phyloP scores from a whole-genome alignment of 805 yeast species.

The Debaryomyces prosopidis region DNA sequence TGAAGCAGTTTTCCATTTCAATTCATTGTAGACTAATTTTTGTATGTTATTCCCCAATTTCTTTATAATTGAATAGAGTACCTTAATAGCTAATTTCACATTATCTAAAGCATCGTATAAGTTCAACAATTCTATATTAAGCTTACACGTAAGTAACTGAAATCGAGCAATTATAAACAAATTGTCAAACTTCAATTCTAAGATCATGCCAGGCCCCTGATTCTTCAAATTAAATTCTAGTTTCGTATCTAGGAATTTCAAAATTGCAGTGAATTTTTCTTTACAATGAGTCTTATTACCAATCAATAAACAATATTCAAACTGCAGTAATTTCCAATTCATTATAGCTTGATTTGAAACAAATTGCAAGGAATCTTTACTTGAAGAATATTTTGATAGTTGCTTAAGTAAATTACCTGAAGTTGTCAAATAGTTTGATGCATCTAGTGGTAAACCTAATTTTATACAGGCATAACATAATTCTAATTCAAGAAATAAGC shows the following conservation, averaged over 20 bases:
- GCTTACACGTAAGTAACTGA: constrained; percentile 29
- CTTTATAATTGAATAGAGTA: constrained; percentile 54
- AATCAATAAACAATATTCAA: constrained; percentile 23
- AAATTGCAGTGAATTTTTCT: constrained; percentile 22
- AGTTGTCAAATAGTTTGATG: constrained; percentile 16
- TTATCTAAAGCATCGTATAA: constrained; percentile 34
- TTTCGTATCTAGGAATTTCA: constrained; percentile 22
- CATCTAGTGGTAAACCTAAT: constrained; percentile 8
- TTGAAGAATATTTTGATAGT: background rate
- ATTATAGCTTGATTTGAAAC: constrained; percentile 13
- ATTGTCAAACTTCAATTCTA: constrained; percentile 23
- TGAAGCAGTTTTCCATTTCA: constrained; percentile 38
- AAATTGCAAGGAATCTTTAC: background rate
- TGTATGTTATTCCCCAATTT: constrained; percentile 26
- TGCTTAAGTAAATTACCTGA: constrained; percentile 15
- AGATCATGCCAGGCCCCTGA: constrained; percentile 9
- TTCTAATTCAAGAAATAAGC: constrained; percentile 11
- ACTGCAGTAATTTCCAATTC: constrained; percentile 29
- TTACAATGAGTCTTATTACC: constrained; percentile 19
- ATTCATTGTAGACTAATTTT: constrained; percentile 17
- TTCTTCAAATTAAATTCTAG: constrained; percentile 23
- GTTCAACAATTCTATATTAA: constrained; percentile 18
- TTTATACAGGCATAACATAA: constrained; percentile 10
- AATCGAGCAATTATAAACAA: constrained; percentile 34
- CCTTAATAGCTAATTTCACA: constrained; percentile 49